phyloP scores from a whole-genome alignment of 2,329 filamentous ascomycete species.

The Colletotrichum chlorophyti region DNA sequence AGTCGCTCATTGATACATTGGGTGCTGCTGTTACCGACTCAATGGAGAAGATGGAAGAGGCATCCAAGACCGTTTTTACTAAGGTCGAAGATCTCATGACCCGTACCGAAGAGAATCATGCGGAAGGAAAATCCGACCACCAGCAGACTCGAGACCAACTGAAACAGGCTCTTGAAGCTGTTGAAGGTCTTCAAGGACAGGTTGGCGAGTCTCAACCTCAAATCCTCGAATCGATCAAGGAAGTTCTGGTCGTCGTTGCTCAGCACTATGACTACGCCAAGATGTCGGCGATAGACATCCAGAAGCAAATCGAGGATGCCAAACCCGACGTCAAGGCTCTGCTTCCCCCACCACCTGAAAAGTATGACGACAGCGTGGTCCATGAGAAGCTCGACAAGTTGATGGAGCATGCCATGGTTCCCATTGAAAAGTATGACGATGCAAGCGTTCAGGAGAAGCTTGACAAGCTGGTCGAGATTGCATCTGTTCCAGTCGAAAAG shows the following conservation, averaged over 20 bases:
- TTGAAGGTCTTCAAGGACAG: slow-evolving; percentile 79
- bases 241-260: slow-evolving; percentile 82
- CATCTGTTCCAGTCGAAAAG: slow-evolving; percentile 19
- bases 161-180: slow-evolving; percentile 73
- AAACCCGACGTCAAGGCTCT: slow-evolving; percentile 54
- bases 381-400: slow-evolving; percentile 47
- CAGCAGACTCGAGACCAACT: slow-evolving; percentile 83
- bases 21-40: slow-evolving; percentile 82
- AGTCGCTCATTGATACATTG: slow-evolving; percentile 83
- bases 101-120: slow-evolving; percentile 78
- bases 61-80: slow-evolving; percentile 84
- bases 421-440: slow-evolving; percentile 8
- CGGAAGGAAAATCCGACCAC: slow-evolving; percentile 79
- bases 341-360: slow-evolving; percentile 47
- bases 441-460: slow-evolving; percentile 18
- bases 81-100: slow-evolving; percentile 80
- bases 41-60: slow-evolving; percentile 85
- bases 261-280: slow-evolving; percentile 92
- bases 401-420: slow-evolving; percentile 3
- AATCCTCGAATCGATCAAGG: slow-evolving; percentile 84
- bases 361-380: slow-evolving; percentile 61
- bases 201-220: slow-evolving; percentile 86
- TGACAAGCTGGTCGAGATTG: slow-evolving; percentile 17
- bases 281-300: slow-evolving; percentile 61
- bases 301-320: slow-evolving; percentile 67